Conservation (phyloP, 768 basidiomycete species). For the Mycena polygramma region DNA sequence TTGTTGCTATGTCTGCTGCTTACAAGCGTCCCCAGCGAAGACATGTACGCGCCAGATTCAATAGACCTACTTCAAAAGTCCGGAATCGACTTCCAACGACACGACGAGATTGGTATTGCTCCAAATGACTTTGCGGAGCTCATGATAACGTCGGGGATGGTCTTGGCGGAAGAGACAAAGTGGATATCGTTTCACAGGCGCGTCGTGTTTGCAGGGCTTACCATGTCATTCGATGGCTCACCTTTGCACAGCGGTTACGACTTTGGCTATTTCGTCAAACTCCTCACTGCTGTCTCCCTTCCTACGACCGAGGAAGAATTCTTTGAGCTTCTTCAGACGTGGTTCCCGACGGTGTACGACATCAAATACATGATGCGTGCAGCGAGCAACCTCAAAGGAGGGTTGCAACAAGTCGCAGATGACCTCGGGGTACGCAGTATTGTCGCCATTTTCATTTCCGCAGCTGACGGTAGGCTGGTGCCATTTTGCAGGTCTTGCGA, state of each 20-base stretch:
- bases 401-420: constrained; percentile 95
- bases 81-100: constrained; percentile 95
- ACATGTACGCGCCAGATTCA: constrained; percentile 99
- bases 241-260: constrained; percentile 86
- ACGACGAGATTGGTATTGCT: constrained; percentile 91
- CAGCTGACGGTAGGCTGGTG: constrained; percentile 27
- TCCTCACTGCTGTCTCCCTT: constrained; percentile 87
- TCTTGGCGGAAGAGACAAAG: constrained; percentile 87
- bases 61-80: constrained; percentile 95
- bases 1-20: not conserved
- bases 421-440: constrained; percentile 83
- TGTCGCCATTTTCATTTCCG: constrained; percentile 1
- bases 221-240: constrained; percentile 25
- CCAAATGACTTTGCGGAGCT: constrained; percentile 97
- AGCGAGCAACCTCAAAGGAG: constrained; percentile 88
- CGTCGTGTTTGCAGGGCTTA: constrained; percentile 44
- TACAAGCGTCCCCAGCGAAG: constrained; percentile 72
- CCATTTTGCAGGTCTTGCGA: constrained; percentile 76
- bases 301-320: constrained; percentile 92
- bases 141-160: constrained; percentile 96
- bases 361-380: constrained; percentile 97
- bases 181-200: constrained; percentile 99
- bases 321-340: constrained; percentile 86
- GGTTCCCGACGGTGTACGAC: constrained; percentile 98
- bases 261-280: constrained; percentile 98